Evolutionary conservation across 2,329 filamentous ascomycete species (phyloP), one percentile per base, ranked within the genome.

Genomic region (Mollisiaceae sp.): DNA sequence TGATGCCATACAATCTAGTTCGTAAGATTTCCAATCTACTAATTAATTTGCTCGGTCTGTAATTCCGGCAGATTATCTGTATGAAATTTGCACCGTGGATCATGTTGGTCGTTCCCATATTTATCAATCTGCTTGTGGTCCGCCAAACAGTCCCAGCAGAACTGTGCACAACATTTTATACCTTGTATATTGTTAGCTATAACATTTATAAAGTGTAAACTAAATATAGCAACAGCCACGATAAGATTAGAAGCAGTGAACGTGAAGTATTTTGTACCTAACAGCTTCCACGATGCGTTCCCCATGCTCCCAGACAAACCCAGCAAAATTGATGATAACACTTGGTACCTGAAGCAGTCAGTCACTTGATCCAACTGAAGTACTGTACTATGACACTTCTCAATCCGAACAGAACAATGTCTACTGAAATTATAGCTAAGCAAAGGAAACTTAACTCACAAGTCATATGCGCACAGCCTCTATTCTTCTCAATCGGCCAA

Each of bases 391-490:
- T 8, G 18, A 9, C 8, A 18, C 14, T 18, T 22, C 11, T 24
- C 45, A 12, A 50, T n/a, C n/a, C n/a, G 2, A 22, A 9, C 4
- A 5, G 4, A 50, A 22, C 20, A 24, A 12, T 9, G 4, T 4
- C 18, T 22, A 22, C 11, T 11, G 18, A 50, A 50, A 50, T 1
- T 24, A 12, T 4, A 50, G 41, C 45, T 11, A 11, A 20, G 52
- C 35, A 38, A 57, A 22, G 14, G 32, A n/a, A 22, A 38, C 4
- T 12, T 15, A 45, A 62, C 66, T 68, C 41, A 70, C 68, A 70
- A 12, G 66, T 68, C 65, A 70, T 66, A 55, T 70, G 68, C 18
- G 55, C 41, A 39, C 68, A 70, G 2, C 68, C 66, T 11, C 27
- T 6, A 63, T 66, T 62, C 43, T 70, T 70, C 58, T 68, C 60